Percentiles rank a stretch among this genome's conserved stretches.
phyloP scores from a whole-genome alignment of 306 rosid genomes.

The Lathyrus aphaca region DNA sequence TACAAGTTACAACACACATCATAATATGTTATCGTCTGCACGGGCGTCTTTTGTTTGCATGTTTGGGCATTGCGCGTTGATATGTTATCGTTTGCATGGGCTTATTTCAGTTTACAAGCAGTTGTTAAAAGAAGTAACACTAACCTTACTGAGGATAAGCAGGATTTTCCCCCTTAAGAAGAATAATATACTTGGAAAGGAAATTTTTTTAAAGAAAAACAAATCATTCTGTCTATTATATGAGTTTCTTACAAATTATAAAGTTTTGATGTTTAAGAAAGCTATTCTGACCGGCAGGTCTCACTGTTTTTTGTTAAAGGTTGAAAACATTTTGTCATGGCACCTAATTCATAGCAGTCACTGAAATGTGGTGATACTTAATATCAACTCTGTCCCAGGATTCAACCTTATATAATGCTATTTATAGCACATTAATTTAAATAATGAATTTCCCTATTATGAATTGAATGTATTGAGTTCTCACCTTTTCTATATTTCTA shows the following conservation, averaged over 20 bases:
- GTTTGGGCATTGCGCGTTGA: too few species aligned
- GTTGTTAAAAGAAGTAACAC: constrained; percentile 7
- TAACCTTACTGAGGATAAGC: neutral
- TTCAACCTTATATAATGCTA: constrained; percentile 1
- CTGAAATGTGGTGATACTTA: constrained; percentile 4
- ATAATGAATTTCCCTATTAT: constrained; percentile 2
- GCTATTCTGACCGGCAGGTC: neutral
- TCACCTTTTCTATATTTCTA: neutral
- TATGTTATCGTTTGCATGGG: too few species aligned
- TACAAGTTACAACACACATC: too few species aligned
- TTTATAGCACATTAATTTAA: neutral
- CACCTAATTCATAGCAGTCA: neutral
- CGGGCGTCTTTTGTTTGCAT: too few species aligned
- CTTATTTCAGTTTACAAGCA: neutral
- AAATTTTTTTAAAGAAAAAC: neutral
- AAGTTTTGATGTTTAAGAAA: constrained; percentile 2
- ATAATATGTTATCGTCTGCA: too few species aligned
- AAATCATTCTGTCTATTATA: neutral
- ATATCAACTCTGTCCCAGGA: neutral
- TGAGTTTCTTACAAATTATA: neutral
- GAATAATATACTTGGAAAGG: constrained; percentile 1
- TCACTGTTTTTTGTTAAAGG: neutral
- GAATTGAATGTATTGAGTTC: neutral
- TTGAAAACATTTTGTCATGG: constrained; percentile 4
- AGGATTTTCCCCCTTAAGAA: constrained; percentile 4